These are phyloP conservation scores for Ophiostoma angusticollis DNA, from an alignment of 2,329 filamentous ascomycete species.

Conservation along the genomic window DNA sequence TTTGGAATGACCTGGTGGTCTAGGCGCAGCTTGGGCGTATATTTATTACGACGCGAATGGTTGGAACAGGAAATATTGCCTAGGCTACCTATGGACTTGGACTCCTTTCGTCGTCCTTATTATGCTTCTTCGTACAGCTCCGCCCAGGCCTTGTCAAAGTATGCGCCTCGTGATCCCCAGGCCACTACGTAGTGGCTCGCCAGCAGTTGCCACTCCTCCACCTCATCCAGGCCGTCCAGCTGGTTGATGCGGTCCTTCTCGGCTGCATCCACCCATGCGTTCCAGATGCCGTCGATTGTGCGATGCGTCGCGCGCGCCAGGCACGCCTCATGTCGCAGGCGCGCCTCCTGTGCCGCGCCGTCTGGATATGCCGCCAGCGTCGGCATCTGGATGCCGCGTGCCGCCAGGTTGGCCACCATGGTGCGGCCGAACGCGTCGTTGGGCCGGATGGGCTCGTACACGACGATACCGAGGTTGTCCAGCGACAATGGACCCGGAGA, in stretches of 20 bases:
- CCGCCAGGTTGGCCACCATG: constrained; percentile 82
- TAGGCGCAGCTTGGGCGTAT: too few species aligned
- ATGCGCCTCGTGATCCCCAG: constrained; percentile 65
- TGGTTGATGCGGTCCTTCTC: constrained; percentile 71
- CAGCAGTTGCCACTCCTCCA: constrained; percentile 85
- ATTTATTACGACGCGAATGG: too few species aligned
- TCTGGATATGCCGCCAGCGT: constrained; percentile 63
- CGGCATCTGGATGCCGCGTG: constrained; percentile 71
- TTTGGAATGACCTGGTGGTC: too few species aligned
- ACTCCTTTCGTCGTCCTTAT: not conserved
- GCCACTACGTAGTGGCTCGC: constrained; percentile 80
- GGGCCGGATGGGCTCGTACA: constrained; percentile 84
- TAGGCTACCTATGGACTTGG: not conserved
- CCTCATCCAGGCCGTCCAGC: constrained; percentile 82
- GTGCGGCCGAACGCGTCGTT: constrained; percentile 78
- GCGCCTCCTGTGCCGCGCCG: constrained; percentile 51
- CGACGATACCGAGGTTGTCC: constrained; percentile 37
- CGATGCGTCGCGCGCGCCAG: constrained; percentile 37
- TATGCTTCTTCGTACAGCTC: constrained; percentile 14
- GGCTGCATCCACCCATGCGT: constrained; percentile 51
- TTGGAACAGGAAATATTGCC: too few species aligned
- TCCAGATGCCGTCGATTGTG: constrained; percentile 53
- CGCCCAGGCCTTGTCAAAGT: constrained; percentile 19
- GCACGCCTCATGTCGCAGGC: constrained; percentile 50
- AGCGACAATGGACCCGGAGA: constrained; percentile 15